Evolutionary conservation across 441 rosid species (phyloP).

Genomic region (Francoa sonchifolia): DNA sequence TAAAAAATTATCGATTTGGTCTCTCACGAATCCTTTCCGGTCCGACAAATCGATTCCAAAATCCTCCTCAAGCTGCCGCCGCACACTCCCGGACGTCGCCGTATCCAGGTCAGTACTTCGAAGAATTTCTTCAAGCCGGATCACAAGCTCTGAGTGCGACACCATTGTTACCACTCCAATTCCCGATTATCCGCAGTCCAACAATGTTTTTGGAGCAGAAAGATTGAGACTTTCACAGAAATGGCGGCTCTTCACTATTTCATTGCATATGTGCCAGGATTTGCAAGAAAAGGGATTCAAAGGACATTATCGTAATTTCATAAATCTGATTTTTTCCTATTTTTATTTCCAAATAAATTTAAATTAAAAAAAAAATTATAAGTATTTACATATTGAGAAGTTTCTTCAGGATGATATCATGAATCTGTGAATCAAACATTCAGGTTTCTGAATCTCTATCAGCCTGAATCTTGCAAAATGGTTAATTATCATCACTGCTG

Average conservation of each 20-base stretch:
- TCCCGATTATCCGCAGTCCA: no score
- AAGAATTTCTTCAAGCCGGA: slow-evolving; percentile 16
- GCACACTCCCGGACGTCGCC: slow-evolving; percentile 17
- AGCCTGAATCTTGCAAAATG: background rate
- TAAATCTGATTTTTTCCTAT: no score
- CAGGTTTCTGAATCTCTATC: background rate
- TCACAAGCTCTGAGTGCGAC: slow-evolving; percentile 16
- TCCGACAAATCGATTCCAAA: slow-evolving; percentile 19
- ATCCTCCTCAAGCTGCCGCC: slow-evolving; percentile 17
- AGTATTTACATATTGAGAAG: background rate
- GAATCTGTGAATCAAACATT: background rate
- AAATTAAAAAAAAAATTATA: no score
- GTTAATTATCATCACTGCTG: slow-evolving; percentile 12
- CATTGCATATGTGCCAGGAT: no score
- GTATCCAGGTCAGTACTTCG: slow-evolving; percentile 15
- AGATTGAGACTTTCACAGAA: background rate
- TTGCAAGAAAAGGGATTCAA: background rate
- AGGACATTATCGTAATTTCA: background rate
- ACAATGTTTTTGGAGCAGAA: no score
- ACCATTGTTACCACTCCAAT: slow-evolving; percentile 5
- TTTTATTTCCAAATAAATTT: no score
- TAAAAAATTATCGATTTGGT: slow-evolving; percentile 17
- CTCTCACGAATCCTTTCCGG: slow-evolving; percentile 16
- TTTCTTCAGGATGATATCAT: background rate
- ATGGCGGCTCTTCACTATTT: no score